Percentiles rank a stretch among this genome's conserved stretches.
These are phyloP conservation scores for Emydomyces testavorans DNA, from an alignment of 2,329 filamentous ascomycete species.

Conservation along the genomic window DNA sequence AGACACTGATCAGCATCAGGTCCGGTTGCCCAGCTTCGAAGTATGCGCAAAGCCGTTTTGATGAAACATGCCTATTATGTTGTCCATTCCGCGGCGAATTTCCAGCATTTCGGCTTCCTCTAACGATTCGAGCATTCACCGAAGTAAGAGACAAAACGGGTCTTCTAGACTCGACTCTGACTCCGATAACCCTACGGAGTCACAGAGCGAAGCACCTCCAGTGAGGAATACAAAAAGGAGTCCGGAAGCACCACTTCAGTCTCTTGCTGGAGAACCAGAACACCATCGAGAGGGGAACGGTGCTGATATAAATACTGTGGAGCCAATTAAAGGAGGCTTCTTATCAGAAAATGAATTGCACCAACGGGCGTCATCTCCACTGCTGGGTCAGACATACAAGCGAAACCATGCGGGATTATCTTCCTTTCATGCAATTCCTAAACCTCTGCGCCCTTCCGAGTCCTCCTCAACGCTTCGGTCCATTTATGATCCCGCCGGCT, in stretches of 20 bases:
- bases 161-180: background rate
- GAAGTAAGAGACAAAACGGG: background rate
- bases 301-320: background rate
- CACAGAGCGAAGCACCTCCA: background rate
- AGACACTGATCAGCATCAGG: background rate
- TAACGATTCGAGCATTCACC: background rate
- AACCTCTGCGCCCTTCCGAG: constrained; percentile 29
- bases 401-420: constrained; percentile 19
- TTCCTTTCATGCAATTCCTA: constrained; percentile 28
- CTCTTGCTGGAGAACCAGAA: background rate
- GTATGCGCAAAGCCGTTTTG: constrained; percentile 1
- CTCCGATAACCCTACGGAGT: background rate
- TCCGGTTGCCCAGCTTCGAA: background rate
- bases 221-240: background rate
- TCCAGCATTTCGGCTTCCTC: constrained; percentile 11
- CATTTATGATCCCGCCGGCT: constrained; percentile 37
- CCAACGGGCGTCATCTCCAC: constrained; percentile 38
- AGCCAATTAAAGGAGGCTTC: background rate
- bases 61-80: constrained; percentile 6
- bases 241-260: background rate
- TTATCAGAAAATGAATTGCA: constrained; percentile 22
- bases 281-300: background rate
- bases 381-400: constrained; percentile 32
- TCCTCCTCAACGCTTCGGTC: constrained; percentile 39
- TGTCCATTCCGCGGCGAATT: constrained; percentile 14